Base-by-base conservation (phyloP, 139 green algal genomes). In the Tetradesmus obliquus region DNA sequence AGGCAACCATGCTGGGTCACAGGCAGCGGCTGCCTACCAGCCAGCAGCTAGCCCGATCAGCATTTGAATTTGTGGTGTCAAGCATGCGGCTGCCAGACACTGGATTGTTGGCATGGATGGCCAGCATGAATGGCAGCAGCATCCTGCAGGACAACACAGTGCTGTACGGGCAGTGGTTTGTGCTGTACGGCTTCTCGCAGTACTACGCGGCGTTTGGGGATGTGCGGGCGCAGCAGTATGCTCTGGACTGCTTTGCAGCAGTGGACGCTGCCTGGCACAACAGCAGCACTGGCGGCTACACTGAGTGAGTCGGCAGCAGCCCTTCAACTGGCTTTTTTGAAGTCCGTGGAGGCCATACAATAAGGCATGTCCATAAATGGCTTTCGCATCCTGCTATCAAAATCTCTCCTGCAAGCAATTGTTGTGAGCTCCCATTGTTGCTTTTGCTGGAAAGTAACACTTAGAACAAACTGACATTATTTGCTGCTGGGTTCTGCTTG, bases 161-260 rank as follows among this genome's bases (percentile, higher is more conserved):
- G 53, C 54, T 86, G 53, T 86, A 86, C 17, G 82, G 82, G 82
- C 82, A 86, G 82, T 86, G 82, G 54, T 86, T 86, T 86, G 82
- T 86, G 82, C 53, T 86, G 82, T 86, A 86, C 60, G 13, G 53
- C 53, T 69, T 86, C 53, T 69, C 51, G 8, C 45, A 57, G 19
- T 86, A 71, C 82, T 69, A 86, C 53, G 20, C 19, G 5, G 53
- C 53, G 6, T 86, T 86, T 51, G 20, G 54, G 13, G 15, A 32
- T 12, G 82, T 5, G 51, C 13, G 19, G 3, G 82, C 82, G 10
- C 71, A 58, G 82, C 19, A 69, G 54, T 86, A 51, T 57, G 82
- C 82, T 19, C 60, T 86, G 82, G 53, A 86, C 45, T 86, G 82
- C 54, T 86, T 86, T 17, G 72, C 3, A 9, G 82, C 82, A 12